These are phyloP conservation scores for Solanum lignicaule DNA, from an alignment of 257 asterid species.

Conservation along the genomic window DNA sequence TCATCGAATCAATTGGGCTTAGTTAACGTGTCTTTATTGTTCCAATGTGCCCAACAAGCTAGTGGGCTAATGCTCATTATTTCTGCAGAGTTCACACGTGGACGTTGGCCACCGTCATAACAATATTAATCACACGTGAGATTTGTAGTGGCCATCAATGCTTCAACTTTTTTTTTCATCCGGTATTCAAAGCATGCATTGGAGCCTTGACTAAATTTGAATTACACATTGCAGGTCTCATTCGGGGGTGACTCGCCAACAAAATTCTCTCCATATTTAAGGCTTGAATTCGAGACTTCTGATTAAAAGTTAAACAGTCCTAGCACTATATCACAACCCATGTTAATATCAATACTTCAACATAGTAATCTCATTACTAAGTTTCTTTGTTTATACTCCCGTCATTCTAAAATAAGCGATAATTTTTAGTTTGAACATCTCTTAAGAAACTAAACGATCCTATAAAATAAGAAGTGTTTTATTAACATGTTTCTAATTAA, in stretches of 20 bases:
- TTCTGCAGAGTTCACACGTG: background rate
- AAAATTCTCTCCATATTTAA: too few species aligned
- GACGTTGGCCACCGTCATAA: background rate
- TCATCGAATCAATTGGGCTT: background rate
- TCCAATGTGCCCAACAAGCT: background rate
- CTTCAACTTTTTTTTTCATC: too few species aligned
- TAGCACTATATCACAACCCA: background rate
- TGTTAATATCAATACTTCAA: too few species aligned
- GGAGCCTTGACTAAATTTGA: too few species aligned
- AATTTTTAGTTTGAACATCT: background rate
- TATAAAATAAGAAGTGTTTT: background rate
- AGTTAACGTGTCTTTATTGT: background rate
- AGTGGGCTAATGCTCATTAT: background rate
- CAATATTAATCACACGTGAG: background rate
- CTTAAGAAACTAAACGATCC: background rate
- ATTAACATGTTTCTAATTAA: too few species aligned
- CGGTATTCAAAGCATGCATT: too few species aligned
- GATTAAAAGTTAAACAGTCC: rapidly evolving
- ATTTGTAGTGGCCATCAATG: background rate
- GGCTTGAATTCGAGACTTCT: too few species aligned
- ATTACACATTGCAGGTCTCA: background rate
- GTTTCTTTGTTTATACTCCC: too few species aligned
- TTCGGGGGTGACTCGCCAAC: rapidly evolving
- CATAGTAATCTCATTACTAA: background rate
- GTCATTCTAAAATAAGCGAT: background rate